phyloP scores from a whole-genome alignment of 306 rosid species.

The Quercus ilex region DNA sequence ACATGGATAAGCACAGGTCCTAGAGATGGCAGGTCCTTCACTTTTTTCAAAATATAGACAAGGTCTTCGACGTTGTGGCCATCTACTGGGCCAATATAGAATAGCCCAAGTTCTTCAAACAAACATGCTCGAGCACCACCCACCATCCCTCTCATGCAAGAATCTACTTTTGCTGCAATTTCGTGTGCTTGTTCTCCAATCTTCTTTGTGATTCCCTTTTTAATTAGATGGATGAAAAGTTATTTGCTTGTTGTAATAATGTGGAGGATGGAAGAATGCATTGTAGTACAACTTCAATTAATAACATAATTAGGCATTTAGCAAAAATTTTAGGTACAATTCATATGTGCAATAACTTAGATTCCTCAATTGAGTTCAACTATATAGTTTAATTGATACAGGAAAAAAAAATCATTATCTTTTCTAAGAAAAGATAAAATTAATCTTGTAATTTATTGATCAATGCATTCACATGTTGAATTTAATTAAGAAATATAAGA shows the following conservation, averaged over 20 bases:
- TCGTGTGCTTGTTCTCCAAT: slow-evolving; percentile 43
- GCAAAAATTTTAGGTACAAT: too few species aligned
- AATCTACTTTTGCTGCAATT: slow-evolving; percentile 47
- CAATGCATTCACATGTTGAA: too few species aligned
- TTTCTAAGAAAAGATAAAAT: too few species aligned
- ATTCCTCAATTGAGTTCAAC: too few species aligned
- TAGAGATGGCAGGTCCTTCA: slow-evolving; percentile 39
- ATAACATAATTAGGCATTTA: too few species aligned
- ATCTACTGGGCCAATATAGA: slow-evolving; percentile 62
- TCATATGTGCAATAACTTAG: too few species aligned
- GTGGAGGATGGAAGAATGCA: too few species aligned
- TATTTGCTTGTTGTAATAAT: neutral
- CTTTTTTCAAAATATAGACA: slow-evolving; percentile 35
- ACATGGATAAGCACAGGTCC: slow-evolving; percentile 67
- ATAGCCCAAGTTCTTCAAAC: slow-evolving; percentile 64
- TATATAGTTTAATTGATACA: too few species aligned
- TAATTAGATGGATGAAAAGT: neutral
- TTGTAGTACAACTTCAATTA: too few species aligned
- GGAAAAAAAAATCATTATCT: too few species aligned
- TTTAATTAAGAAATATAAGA: too few species aligned
- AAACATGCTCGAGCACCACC: slow-evolving; percentile 41
- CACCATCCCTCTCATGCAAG: slow-evolving; percentile 36
- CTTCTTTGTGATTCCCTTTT: slow-evolving; percentile 44
- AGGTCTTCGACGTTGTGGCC: slow-evolving; percentile 58
- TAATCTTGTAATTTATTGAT: too few species aligned